Base-by-base conservation (phyloP, 148 eudicot genomes). In the Amaranthus palmeri region DNA sequence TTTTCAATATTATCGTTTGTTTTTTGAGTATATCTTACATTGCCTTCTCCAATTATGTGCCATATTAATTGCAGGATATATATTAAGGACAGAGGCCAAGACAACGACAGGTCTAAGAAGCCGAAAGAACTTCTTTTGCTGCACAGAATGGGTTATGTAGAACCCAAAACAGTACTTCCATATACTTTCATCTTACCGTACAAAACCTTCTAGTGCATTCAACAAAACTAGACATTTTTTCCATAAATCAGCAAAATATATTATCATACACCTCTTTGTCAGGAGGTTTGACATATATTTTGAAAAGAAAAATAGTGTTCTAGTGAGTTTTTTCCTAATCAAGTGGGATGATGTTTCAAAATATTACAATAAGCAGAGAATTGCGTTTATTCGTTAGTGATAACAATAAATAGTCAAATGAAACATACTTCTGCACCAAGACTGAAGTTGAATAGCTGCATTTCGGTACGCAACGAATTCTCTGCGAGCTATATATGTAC, bases 401-500 rank as follows among this genome's bases (percentile, higher is more conserved):
- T 7, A 44, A 5, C 48, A 14, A 48, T 15, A 71, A 72, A 25
- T 54, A 66, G 76, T 75, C 49, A 15, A 45, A 46, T 40, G 36
- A 61, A 69, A 25, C 60, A 71, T 90, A 92, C 99, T 95, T 90
- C 97, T 83, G 85, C 97, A 90, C 74, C 91, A 90, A 62, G 97
- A 90, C 69, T 96, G 99, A 80, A 96, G 81, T 65, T 74, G 85
- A 72, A 96, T 84, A 53, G 96, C 93, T 68, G 99, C 99, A 71
- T 80, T 78, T 47, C 95, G 90, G 64, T 86, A 13, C n/a, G 84
- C 73, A 36, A 88, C 70, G 56, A 88, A 96, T 74, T 92, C 96
- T 79, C 85, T 90, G 65, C 96, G 89, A 76, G 93, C 90, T 79
- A 96, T 86, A 77, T 87, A 90, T 71, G 99, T 90, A 67, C 93